phyloP scores from a whole-genome alignment of 2,329 filamentous ascomycete genomes.

The Dryadomyces quercus-mongolicae region DNA sequence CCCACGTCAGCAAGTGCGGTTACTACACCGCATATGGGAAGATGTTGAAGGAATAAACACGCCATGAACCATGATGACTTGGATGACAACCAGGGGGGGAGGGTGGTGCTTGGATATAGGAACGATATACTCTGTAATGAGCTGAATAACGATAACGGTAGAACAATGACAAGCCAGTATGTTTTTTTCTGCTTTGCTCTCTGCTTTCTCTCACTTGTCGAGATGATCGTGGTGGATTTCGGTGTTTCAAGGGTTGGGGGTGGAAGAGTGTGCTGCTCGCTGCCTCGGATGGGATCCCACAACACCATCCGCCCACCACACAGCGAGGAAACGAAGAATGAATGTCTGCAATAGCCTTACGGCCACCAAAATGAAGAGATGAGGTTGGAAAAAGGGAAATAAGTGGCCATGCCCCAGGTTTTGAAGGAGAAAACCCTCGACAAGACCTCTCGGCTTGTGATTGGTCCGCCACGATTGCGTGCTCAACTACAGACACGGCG shows the following conservation, averaged over 20 bases:
- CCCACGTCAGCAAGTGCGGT: constrained; percentile 56
- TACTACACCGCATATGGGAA: constrained; percentile 57
- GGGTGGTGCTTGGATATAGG: background rate
- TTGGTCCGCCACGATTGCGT: constrained; percentile 11
- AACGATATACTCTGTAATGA: too few relatives aligned
- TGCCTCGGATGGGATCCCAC: background rate
- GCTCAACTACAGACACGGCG: constrained; percentile 6
- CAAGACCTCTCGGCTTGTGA: constrained; percentile 1
- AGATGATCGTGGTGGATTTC: too few relatives aligned
- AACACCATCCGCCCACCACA: background rate
- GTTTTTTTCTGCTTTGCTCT: too few relatives aligned
- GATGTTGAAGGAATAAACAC: constrained; percentile 26
- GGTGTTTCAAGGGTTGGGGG: background rate
- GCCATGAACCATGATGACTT: background rate
- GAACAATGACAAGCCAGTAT: too few relatives aligned
- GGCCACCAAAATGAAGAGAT: constrained; percentile 4
- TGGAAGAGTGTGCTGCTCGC: background rate
- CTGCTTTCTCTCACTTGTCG: too few relatives aligned
- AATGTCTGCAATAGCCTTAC: background rate
- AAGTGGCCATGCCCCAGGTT: background rate
- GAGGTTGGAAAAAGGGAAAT: constrained; percentile 4
- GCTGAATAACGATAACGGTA: too few relatives aligned
- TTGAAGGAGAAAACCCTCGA: constrained; percentile 1
- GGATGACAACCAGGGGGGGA: background rate
- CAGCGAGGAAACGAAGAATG: background rate